These are phyloP conservation scores for Chlamydomonas schloesseri DNA, from an alignment of 139 green algal genomes.

Conservation along the genomic window DNA sequence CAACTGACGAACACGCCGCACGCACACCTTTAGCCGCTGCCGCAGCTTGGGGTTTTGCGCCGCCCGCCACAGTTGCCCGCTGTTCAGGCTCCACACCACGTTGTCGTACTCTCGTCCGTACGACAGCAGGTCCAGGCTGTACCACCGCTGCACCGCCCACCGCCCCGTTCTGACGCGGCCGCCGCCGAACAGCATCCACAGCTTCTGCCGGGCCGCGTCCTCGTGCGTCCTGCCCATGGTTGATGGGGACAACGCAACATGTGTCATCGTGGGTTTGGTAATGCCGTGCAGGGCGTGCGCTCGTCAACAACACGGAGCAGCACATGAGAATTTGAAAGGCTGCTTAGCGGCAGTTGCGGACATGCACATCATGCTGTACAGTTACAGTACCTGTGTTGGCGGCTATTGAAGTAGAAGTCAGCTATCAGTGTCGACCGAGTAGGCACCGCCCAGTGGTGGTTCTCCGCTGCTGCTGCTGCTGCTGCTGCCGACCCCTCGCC, in stretches of 20 bases:
- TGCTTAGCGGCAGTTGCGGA: too few relatives aligned
- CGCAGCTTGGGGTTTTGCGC: not conserved
- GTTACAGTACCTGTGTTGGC: too few relatives aligned
- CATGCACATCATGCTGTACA: too few relatives aligned
- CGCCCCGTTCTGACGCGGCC: too few relatives aligned
- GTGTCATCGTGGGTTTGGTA: too few relatives aligned
- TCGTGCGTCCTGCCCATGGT: not conserved
- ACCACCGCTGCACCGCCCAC: too few relatives aligned
- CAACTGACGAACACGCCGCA: not conserved
- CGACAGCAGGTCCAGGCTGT: not conserved
- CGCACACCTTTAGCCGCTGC: not conserved
- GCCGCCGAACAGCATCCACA: not conserved
- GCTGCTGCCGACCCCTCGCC: too few relatives aligned
- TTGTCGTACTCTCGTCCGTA: not conserved
- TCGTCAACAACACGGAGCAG: too few relatives aligned
- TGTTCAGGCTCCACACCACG: not conserved
- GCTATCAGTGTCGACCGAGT: not conserved
- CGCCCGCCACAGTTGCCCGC: not conserved
- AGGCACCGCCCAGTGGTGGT: not conserved
- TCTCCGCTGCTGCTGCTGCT: not conserved
- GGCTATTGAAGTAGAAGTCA: not conserved
- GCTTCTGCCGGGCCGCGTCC: not conserved
- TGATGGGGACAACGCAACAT: too few relatives aligned
- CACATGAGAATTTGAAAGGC: too few relatives aligned
- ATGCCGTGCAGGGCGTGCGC: too few relatives aligned